Conservation (phyloP, 768 basidiomycete genomes). For the Pisolithus microcarpus region DNA sequence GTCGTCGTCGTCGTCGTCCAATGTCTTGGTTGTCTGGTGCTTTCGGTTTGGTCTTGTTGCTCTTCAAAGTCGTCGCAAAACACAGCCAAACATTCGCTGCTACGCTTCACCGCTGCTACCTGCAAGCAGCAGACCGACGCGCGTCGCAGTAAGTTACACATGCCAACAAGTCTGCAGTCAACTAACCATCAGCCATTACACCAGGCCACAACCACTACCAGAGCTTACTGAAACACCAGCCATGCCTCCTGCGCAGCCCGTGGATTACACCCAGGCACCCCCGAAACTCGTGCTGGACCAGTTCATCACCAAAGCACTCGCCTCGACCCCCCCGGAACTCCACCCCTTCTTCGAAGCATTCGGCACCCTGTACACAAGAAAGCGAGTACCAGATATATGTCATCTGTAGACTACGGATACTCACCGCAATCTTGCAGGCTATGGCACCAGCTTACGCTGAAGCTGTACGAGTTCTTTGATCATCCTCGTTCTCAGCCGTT, state of each 20-base stretch:
- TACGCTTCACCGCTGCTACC: conserved; percentile 11
- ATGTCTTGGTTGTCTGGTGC: conserved; percentile 4
- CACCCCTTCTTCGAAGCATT: conserved; percentile 77
- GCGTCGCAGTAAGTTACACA: conserved; percentile 16
- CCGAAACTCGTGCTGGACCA: conserved; percentile 69
- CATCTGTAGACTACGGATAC: background rate
- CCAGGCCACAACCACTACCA: background rate
- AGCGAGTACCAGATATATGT: conserved; percentile 41
- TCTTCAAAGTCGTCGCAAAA: conserved; percentile 28
- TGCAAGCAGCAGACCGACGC: conserved; percentile 15
- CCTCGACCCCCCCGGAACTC: conserved; percentile 59
- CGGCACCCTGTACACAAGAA: conserved; percentile 57
- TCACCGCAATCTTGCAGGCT: conserved; percentile 44
- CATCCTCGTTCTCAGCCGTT: conserved; percentile 66
- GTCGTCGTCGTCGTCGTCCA: too few species aligned
- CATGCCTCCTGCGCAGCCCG: conserved; percentile 29
- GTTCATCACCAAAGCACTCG: conserved; percentile 63
- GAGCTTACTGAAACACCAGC: background rate
- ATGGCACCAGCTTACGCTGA: conserved; percentile 93
- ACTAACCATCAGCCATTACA: too few species aligned
- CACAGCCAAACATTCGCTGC: conserved; percentile 22
- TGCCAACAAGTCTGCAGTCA: too few species aligned
- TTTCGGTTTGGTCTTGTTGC: conserved; percentile 27
- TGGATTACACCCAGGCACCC: conserved; percentile 30
- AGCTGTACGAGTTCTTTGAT: conserved; percentile 81